Base-by-base conservation (phyloP, 2,329 filamentous ascomycete species). In the Penicillium rolfsii region DNA sequence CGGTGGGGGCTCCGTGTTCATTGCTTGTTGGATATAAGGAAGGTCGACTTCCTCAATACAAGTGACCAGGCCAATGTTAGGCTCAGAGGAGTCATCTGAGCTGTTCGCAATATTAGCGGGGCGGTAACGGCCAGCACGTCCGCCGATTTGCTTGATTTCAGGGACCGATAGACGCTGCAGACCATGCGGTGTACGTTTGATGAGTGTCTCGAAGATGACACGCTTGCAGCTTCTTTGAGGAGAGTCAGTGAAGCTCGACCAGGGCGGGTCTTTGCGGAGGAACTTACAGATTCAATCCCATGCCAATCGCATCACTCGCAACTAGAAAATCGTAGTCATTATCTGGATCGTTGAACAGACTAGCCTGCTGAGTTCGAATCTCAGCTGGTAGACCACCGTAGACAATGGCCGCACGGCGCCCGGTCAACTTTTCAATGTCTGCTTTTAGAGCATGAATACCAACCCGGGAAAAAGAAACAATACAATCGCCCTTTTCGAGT, bases 291-390 rank as follows among this genome's bases (percentile, higher is more conserved):
- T 99, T 99, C 24, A 99, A 81, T 1, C 96, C 95, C 94, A 99
- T 98, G 40, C 95, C 95, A 64, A 99, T 94, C 50, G 95, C 95
- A 77, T 97, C 93, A 69, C 92, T 97, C 8, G 96, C 95, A 28
- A 95, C 93, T 5, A 99, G 82, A 68, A 88, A 96, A 74, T 99
- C 95, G 73, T 97, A 99, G 61, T 97, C 93, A 73, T 96, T 99
- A 73, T 96, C 78, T 0, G 93, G 93, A 65, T 98, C 91, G 72
- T 99, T 99, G 82, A 99, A 99, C 0, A 98, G 82, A 16, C 87
- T 87, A 0, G 95, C 95, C 78, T 99, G 95, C 72, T 94, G 88
- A 3, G 93, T 92, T 63, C 95, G 87, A 43, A 94, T 97, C 75
- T 99, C 95, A 1, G 95, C 94, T 0, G 95, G 95, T 46, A 99